Evolutionary conservation across 768 basidiomycete species (phyloP).

Genomic region (Boletus vinaceobasis): DNA sequence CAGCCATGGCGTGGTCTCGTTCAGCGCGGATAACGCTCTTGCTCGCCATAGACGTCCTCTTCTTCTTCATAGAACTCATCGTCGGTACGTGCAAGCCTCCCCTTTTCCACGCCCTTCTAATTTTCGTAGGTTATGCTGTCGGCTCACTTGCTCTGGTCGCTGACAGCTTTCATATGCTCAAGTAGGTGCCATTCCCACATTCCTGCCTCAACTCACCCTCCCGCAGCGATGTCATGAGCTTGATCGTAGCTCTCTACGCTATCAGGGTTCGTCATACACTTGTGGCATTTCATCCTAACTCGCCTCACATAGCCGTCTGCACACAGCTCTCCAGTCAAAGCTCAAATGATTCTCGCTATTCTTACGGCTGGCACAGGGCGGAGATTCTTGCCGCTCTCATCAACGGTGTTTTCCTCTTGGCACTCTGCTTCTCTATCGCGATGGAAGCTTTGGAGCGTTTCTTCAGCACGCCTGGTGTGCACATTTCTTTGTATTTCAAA

Average conservation of each 20-base stretch:
- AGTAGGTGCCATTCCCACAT: conserved; percentile 48
- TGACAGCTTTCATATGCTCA: conserved; percentile 98
- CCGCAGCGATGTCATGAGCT: conserved; percentile 90
- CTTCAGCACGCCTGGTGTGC: conserved; percentile 73
- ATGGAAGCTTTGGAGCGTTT: conserved; percentile 91
- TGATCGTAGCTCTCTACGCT: conserved; percentile 93
- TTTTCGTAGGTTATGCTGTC: conserved; percentile 78
- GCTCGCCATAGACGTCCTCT: conserved; percentile 78
- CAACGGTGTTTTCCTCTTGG: conserved; percentile 96
- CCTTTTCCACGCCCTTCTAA: conserved; percentile 10
- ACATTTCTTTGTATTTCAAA: conserved; percentile 1
- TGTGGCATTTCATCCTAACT: conserved; percentile 3
- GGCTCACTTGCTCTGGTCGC: conserved; percentile 94
- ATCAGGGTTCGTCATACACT: conserved; percentile 55
- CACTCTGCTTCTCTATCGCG: conserved; percentile 93
- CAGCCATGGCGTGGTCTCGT: conserved; percentile 49
- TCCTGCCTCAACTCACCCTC: conserved; percentile 10
- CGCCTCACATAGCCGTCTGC: conserved; percentile 2
- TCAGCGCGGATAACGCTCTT: conserved; percentile 72
- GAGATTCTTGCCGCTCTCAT: conserved; percentile 93
- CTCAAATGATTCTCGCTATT: conserved; percentile 70
- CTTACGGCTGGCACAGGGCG: conserved; percentile 99
- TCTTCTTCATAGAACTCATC: conserved; percentile 84
- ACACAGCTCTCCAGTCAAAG: conserved; percentile 61
- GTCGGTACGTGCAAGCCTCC: conserved; percentile 48